phyloP scores from a whole-genome alignment of 2,329 filamentous ascomycete species.

The Verticillium tricorpus region DNA sequence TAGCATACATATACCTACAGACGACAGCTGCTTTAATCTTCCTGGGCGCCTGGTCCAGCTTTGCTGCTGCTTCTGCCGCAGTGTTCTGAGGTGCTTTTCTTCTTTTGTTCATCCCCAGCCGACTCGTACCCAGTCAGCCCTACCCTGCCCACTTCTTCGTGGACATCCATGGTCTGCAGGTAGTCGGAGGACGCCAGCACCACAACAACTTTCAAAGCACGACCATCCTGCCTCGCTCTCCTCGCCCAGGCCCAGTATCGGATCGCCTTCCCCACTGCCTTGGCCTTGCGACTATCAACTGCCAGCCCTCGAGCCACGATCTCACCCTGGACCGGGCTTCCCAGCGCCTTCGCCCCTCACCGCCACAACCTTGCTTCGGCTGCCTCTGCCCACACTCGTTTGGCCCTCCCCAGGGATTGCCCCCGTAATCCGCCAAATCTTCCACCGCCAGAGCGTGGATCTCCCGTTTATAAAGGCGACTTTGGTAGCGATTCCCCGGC shows the following conservation, averaged over 20 bases:
- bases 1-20: conserved; percentile 19
- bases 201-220: neutral
- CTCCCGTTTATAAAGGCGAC: neutral
- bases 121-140: neutral
- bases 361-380: conserved; percentile 3
- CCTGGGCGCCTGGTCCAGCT: neutral
- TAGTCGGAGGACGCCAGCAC: neutral
- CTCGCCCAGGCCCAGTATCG: neutral
- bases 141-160: neutral
- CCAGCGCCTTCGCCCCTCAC: conserved; percentile 3
- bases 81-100: neutral
- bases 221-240: neutral
- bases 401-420: conserved; percentile 8
- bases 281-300: neutral
- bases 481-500: neutral
- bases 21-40: conserved; percentile 1
- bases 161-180: neutral
- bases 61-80: conserved; percentile 3
- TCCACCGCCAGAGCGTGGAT: neutral
- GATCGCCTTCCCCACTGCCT: neutral
- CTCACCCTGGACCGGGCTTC: conserved; percentile 8
- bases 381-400: conserved; percentile 10
- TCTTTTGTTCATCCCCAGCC: neutral
- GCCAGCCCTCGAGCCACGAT: neutral
- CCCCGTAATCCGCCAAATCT: conserved; percentile 7